phyloP scores from a whole-genome alignment of 108 stramenopile species.

The Nitzschia inconspicua region DNA sequence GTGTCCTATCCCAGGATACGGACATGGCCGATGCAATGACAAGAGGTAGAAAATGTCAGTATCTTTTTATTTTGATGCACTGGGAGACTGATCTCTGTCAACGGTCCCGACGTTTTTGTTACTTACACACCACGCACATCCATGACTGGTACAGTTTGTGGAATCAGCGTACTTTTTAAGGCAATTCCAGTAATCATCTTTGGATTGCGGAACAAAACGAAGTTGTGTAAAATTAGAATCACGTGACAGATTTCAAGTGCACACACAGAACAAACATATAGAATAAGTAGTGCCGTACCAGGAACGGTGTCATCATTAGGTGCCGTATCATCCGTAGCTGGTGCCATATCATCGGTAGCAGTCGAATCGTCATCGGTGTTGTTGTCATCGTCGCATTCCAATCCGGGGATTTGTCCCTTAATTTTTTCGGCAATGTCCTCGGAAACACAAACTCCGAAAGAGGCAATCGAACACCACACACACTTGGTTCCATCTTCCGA shows the following conservation, averaged over 20 bases:
- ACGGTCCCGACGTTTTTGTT: neutral
- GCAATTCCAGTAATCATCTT: conserved; percentile 33
- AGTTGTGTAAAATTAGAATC: too few species aligned
- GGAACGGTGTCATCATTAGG: conserved; percentile 3
- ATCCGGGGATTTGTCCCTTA: conserved; percentile 27
- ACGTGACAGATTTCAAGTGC: too few species aligned
- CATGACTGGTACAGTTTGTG: conserved; percentile 12
- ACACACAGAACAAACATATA: too few species aligned
- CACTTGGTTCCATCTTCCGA: conserved; percentile 20
- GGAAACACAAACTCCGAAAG: conserved; percentile 34
- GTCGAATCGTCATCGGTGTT: conserved; percentile 15
- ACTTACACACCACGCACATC: conserved; percentile 36
- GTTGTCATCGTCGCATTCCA: conserved; percentile 26
- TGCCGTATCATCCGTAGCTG: conserved; percentile 3
- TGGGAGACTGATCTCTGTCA: neutral
- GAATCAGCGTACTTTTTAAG: conserved; percentile 12
- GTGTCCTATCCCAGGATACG: neutral
- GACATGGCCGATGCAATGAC: neutral
- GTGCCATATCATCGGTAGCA: conserved; percentile 11
- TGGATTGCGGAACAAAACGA: too few species aligned
- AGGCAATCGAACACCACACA: conserved; percentile 27
- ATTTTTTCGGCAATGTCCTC: conserved; percentile 32
- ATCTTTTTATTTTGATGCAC: neutral
- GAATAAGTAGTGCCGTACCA: conserved; percentile 19
- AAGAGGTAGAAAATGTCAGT: neutral